Evolutionary conservation across 192 early-diverging fungal genomes (phyloP).

Genomic region (Coemansia sp.): DNA sequence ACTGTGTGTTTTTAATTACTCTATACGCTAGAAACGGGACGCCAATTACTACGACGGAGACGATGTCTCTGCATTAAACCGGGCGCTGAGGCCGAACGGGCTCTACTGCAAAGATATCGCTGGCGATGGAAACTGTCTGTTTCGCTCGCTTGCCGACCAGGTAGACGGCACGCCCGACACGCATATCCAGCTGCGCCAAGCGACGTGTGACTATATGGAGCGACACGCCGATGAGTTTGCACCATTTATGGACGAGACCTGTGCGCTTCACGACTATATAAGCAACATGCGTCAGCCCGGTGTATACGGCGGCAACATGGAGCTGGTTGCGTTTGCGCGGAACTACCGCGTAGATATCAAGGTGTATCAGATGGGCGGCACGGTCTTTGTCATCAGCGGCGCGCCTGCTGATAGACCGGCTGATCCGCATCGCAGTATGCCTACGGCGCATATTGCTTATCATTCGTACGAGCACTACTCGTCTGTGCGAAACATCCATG

Average conservation of each 20-base stretch:
- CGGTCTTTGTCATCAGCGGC: slow-evolving; percentile 67
- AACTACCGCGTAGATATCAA: slow-evolving; percentile 61
- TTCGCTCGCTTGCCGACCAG: slow-evolving; percentile 69
- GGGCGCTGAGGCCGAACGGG: slow-evolving; percentile 30
- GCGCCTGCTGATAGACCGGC: slow-evolving; percentile 47
- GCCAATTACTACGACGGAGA: slow-evolving; percentile 8
- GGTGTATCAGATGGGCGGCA: slow-evolving; percentile 67
- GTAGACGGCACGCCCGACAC: slow-evolving; percentile 58
- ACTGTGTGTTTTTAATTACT: not conserved
- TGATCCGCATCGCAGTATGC: slow-evolving; percentile 38
- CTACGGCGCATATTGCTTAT: slow-evolving; percentile 66
- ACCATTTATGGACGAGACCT: slow-evolving; percentile 64
- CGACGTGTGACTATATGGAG: slow-evolving; percentile 63
- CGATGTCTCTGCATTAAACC: slow-evolving; percentile 53
- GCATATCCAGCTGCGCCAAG: slow-evolving; percentile 55
- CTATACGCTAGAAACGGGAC: not conserved
- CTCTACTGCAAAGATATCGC: slow-evolving; percentile 65
- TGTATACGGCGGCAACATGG: slow-evolving; percentile 71
- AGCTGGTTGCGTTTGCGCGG: slow-evolving; percentile 69
- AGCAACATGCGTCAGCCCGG: slow-evolving; percentile 59
- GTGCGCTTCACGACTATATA: slow-evolving; percentile 58
- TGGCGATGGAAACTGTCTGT: slow-evolving; percentile 73
- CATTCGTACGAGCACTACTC: slow-evolving; percentile 78
- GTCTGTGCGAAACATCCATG: slow-evolving; percentile 65
- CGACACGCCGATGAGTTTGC: slow-evolving; percentile 58